Percentiles rank a stretch among this genome's conserved stretches.
Conservation (phyloP, 148 eudicot species). For the Silene uniflora region DNA sequence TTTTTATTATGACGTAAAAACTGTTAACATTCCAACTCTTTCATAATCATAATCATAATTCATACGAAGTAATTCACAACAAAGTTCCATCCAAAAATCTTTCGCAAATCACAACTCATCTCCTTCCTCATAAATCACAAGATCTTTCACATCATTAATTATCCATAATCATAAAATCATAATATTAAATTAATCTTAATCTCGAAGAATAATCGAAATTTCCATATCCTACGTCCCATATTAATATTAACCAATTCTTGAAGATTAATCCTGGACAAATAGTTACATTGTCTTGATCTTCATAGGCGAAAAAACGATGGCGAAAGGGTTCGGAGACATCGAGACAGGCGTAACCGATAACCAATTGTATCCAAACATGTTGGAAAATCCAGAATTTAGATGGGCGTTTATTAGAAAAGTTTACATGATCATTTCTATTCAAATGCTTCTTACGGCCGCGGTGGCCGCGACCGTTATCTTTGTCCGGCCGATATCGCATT, state of each 20-base stretch:
- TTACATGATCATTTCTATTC: constrained; percentile 40
- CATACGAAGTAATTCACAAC: neutral
- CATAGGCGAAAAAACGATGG: neutral
- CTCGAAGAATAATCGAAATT: too few relatives aligned
- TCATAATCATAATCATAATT: too few relatives aligned
- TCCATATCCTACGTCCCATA: too few relatives aligned
- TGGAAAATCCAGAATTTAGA: constrained; percentile 40
- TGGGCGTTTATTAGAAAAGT: constrained; percentile 69
- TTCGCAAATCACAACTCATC: neutral
- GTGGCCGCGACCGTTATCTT: constrained; percentile 36
- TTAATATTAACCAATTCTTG: too few relatives aligned
- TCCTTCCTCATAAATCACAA: neutral
- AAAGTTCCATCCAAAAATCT: neutral
- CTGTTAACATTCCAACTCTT: too few relatives aligned
- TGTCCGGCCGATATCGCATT: constrained; percentile 23
- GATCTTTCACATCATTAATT: neutral
- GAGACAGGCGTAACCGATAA: constrained; percentile 22
- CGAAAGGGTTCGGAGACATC: constrained; percentile 20
- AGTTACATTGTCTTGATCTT: too few relatives aligned
- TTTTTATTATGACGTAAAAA: neutral
- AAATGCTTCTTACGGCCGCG: constrained; percentile 40
- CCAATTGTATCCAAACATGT: constrained; percentile 44
- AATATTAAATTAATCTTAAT: too few relatives aligned
- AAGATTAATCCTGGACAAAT: too few relatives aligned
- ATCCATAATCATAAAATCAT: neutral